Conservation (phyloP, 805 yeast genomes). For the Candida argentea region DNA sequence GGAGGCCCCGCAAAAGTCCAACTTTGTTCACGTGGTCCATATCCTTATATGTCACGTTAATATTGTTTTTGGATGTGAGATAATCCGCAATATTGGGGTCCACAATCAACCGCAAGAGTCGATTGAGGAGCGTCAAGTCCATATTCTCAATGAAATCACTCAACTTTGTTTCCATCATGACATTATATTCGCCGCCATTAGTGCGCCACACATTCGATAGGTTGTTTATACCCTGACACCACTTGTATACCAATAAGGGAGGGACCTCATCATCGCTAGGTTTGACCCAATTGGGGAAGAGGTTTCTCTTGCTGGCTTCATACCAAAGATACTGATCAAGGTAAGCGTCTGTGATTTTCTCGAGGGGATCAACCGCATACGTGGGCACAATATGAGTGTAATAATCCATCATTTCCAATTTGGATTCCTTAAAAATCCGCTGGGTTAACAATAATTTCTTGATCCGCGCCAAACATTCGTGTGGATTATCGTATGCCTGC, state of each 20-base stretch:
- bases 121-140: slow-evolving; percentile 78
- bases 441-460: slow-evolving; percentile 79
- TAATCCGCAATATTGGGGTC: slow-evolving; percentile 94
- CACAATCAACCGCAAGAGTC: slow-evolving; percentile 67
- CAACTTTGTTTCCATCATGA: slow-evolving; percentile 70
- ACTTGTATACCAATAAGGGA: slow-evolving; percentile 82
- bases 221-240: slow-evolving; percentile 88
- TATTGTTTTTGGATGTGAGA: slow-evolving; percentile 83
- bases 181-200: slow-evolving; percentile 64
- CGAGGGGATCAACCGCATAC: slow-evolving; percentile 81
- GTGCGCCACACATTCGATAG: slow-evolving; percentile 72
- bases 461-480: slow-evolving; percentile 77
- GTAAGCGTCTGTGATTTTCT: slow-evolving; percentile 93
- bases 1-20: slow-evolving; percentile 83
- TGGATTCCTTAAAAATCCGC: slow-evolving; percentile 84
- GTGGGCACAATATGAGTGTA: slow-evolving; percentile 79
- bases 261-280: slow-evolving; percentile 93
- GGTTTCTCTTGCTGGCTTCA: slow-evolving; percentile 76
- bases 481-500: slow-evolving; percentile 95
- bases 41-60: slow-evolving; percentile 75
- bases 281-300: slow-evolving; percentile 94
- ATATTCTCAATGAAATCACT: slow-evolving; percentile 71
- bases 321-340: slow-evolving; percentile 94
- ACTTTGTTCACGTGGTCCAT: slow-evolving; percentile 88
- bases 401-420: slow-evolving; percentile 84